Evolutionary conservation across 2,329 filamentous ascomycete species (phyloP).

Genomic region (Beauveria sp.): DNA sequence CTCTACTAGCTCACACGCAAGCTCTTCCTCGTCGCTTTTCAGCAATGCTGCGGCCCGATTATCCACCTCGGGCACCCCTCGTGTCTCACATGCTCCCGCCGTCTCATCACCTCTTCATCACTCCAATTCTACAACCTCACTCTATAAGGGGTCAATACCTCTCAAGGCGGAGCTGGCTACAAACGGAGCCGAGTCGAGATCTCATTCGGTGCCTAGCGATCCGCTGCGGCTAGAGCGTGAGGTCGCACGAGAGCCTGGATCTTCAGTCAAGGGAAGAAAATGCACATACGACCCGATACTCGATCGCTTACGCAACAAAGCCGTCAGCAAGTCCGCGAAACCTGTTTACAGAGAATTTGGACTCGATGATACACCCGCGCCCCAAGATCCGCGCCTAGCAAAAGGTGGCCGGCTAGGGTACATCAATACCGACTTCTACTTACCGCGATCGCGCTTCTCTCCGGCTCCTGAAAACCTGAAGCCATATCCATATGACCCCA

Average conservation of each 20-base stretch:
- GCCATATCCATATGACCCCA: conserved; percentile 73
- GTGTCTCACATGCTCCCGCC: neutral
- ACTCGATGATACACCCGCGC: conserved; percentile 62
- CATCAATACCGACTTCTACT: conserved; percentile 63
- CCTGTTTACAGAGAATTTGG: conserved; percentile 57
- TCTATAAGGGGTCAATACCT: neutral
- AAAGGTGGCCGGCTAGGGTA: conserved; percentile 57
- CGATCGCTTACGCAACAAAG: conserved; percentile 41
- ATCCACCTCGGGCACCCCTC: conserved; percentile 33
- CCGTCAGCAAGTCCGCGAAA: conserved; percentile 49
- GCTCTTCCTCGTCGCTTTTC: conserved; percentile 64
- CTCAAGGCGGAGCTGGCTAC: neutral
- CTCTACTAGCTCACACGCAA: conserved; percentile 65
- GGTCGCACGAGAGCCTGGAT: conserved; percentile 49
- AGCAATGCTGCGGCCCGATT: conserved; percentile 41
- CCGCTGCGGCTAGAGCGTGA: neutral
- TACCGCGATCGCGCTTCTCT: conserved; percentile 62
- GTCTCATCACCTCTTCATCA: conserved; percentile 29
- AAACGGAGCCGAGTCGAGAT: neutral
- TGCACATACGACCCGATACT: conserved; percentile 55
- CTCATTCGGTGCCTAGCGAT: neutral
- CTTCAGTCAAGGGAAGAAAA: conserved; percentile 46
- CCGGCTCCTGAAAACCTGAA: conserved; percentile 71
- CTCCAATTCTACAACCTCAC: conserved; percentile 12
- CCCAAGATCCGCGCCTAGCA: conserved; percentile 74